Conservation (phyloP, 1,284 basidiomycete genomes). For the Golubevia pallescens region DNA sequence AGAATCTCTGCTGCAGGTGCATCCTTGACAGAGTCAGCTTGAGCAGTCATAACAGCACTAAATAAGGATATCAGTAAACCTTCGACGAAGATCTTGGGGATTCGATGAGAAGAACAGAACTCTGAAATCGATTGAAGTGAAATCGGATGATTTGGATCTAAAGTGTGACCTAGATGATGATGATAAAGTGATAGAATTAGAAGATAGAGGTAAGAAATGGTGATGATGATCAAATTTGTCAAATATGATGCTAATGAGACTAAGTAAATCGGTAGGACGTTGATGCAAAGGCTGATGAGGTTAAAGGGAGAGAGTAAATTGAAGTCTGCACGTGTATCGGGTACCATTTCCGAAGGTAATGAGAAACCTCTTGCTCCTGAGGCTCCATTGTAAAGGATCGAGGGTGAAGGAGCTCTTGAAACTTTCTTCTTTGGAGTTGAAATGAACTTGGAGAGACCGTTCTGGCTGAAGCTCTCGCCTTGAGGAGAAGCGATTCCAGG, state of each 20-base stretch:
- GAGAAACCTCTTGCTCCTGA: conserved; percentile 32
- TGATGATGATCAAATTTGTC: conserved; percentile 16
- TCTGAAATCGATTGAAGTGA: conserved; percentile 17
- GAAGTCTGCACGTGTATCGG: background rate
- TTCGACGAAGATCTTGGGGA: conserved; percentile 26
- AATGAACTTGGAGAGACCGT: background rate
- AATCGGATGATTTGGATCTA: conserved; percentile 30
- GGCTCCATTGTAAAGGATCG: conserved; percentile 41
- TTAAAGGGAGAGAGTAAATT: conserved; percentile 1
- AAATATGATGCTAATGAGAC: background rate
- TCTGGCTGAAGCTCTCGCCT: too few relatives aligned
- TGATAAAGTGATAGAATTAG: conserved; percentile 39
- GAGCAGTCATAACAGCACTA: conserved; percentile 47
- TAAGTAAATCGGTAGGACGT: background rate
- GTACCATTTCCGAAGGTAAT: conserved; percentile 18
- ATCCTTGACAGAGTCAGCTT: conserved; percentile 19
- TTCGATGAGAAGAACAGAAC: conserved; percentile 4
- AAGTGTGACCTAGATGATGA: conserved; percentile 26
- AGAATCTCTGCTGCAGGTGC: conserved; percentile 45
- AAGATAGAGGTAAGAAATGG: conserved; percentile 46
- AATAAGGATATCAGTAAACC: conserved; percentile 42
- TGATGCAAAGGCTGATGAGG: background rate
- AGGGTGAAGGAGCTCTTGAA: conserved; percentile 13
- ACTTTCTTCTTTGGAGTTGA: background rate
- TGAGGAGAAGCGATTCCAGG: too few relatives aligned